Evolutionary conservation across 306 rosid genomes (phyloP).

Genomic region (Elaeagnus macrophylla): DNA sequence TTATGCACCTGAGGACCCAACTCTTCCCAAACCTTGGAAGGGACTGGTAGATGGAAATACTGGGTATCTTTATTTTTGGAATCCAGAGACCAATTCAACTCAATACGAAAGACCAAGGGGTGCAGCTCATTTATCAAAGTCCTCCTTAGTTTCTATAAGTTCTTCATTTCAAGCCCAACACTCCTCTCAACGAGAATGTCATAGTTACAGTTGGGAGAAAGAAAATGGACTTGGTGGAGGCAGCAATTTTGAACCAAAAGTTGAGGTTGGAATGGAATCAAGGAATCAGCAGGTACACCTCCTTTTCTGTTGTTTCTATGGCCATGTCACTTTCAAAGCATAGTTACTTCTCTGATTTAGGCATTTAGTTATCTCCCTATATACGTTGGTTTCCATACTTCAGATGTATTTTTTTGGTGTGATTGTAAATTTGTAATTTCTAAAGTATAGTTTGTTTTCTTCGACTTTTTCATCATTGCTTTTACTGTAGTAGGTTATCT

Average conservation of each 20-base stretch:
- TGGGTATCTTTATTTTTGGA: slow-evolving; percentile 97
- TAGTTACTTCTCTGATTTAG: no score
- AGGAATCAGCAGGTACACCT: slow-evolving; percentile 46
- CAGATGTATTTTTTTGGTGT: not conserved
- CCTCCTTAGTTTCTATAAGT: slow-evolving; percentile 49
- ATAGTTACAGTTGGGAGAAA: slow-evolving; percentile 38
- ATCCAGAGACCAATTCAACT: slow-evolving; percentile 93
- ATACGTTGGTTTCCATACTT: not conserved
- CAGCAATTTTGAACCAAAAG: slow-evolving; percentile 37
- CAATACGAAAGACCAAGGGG: slow-evolving; percentile 77
- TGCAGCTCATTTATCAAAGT: slow-evolving; percentile 37
- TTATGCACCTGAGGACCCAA: slow-evolving; percentile 89
- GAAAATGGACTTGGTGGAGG: slow-evolving; percentile 58
- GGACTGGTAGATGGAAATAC: slow-evolving; percentile 99
- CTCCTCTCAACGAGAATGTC: slow-evolving; percentile 44
- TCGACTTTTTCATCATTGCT: not conserved
- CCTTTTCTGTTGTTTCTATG: not conserved
- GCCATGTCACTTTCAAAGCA: not conserved
- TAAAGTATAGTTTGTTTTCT: not conserved
- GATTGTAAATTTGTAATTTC: no score
- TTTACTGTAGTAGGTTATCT: not conserved
- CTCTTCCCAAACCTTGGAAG: slow-evolving; percentile 92
- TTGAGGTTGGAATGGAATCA: slow-evolving; percentile 33
- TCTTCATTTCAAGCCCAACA: slow-evolving; percentile 80
- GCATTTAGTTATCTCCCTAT: no score